A percentile compares a stretch with the other conserved stretches of the same genome.
Conservation (phyloP, 2,329 filamentous ascomycete species). For the Blastomyces parvus region DNA sequence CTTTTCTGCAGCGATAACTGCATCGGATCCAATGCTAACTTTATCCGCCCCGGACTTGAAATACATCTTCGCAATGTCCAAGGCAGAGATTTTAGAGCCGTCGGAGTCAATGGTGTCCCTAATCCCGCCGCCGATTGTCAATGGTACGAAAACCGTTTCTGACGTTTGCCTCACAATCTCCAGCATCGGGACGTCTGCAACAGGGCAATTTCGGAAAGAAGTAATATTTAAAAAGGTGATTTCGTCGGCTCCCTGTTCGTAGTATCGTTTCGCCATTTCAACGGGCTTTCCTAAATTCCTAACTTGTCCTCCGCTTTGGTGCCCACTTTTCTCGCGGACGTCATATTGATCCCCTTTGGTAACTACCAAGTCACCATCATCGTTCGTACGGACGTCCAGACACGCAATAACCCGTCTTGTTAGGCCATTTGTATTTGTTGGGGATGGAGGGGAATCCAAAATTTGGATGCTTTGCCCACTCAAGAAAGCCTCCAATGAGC, state of each 20-base stretch:
- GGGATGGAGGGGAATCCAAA: conserved; percentile 32
- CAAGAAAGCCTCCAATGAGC: conserved; percentile 76
- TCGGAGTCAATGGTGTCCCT: conserved; percentile 85
- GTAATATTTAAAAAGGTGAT: conserved; percentile 98
- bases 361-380: conserved; percentile 87
- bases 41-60: conserved; percentile 97
- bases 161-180: conserved; percentile 81
- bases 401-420: conserved; percentile 94
- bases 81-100: conserved; percentile 72
- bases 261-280: conserved; percentile 86
- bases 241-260: conserved; percentile 93
- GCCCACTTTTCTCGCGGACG: conserved; percentile 72
- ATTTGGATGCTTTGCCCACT: conserved; percentile 54
- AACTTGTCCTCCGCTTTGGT: conserved; percentile 52
- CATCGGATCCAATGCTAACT: conserved; percentile 91
- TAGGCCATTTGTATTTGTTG: conserved; percentile 50
- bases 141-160: conserved; percentile 85
- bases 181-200: conserved; percentile 90
- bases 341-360: conserved; percentile 99
- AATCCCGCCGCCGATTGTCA: conserved; percentile 94
- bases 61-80: conserved; percentile 92
- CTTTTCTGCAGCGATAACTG: conserved; percentile 83
- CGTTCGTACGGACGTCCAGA: conserved; percentile 89
- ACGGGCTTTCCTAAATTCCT: conserved; percentile 95
- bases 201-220: conserved; percentile 87